Base-by-base conservation (phyloP, 2,329 filamentous ascomycete species). In the Ophiostoma australiae region DNA sequence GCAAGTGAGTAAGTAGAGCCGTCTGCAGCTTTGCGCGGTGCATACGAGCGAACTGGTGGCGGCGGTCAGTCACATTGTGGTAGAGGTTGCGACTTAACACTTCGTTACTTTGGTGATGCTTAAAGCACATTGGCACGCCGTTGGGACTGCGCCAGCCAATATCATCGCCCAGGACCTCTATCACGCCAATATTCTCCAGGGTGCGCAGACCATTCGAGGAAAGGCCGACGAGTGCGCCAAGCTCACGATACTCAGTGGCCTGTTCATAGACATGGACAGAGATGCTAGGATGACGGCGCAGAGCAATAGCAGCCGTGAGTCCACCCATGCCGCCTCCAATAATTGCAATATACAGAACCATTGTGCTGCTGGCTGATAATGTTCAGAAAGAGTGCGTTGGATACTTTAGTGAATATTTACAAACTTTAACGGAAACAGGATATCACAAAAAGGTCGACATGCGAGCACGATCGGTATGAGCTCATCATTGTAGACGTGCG, bases 261-360 rank as follows among this genome's bases (percentile, higher is more conserved):
- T 69, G 67, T 35, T 72, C 71, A 27, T 71, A 72, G 13, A 72
- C 69, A 35, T 72, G 67, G 10, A 72, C 71, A 15, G 44, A 15
- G 44, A 72, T 44, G 23, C 69, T 61, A 0, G 71, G 71, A 31
- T 71, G 71, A 1, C 63, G 69, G 13, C 71, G 69, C 15, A 71
- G 70, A n/a, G 67, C 52, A 31, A 58, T 58, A 31, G 52, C 52
- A 58, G 52, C 52, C 13, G 52, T 27, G 17, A 58, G 52, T 27
- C 52, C 52, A 6, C 52, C 52, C n/a, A 58, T n/a, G 23, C 52
- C 58, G 31, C 58, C 58, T 23, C 58, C 58, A 8, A 63, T 63
- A 5, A 63, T 63, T 11, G 27, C 58, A 33, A 63, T 35, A 20
- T 33, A 17, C 2, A 63, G 23, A 27, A 58, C 52, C 52, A 58